Conservation (phyloP, 148 eudicot genomes). For the Bassia scoparia region DNA sequence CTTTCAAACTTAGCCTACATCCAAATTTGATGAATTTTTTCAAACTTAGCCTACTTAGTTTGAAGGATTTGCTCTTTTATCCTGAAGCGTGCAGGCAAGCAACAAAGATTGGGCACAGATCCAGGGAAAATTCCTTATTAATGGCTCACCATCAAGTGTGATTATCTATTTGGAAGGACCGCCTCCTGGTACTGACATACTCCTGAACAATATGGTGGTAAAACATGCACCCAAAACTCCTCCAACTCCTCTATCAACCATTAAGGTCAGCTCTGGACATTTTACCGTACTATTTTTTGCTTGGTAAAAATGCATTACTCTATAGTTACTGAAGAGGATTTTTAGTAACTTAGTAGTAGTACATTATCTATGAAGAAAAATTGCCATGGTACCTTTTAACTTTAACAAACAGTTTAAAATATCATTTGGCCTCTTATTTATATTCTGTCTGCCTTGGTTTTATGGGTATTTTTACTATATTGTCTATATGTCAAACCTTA, state of each 20-base stretch:
- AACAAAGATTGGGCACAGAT: slow-evolving; percentile 79
- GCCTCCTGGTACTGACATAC: slow-evolving; percentile 85
- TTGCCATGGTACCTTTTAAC: too few species aligned
- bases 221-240: slow-evolving; percentile 80
- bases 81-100: slow-evolving; percentile 67
- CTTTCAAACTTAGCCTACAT: not conserved
- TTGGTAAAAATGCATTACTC: too few species aligned
- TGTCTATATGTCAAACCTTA: too few species aligned
- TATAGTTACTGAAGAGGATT: too few species aligned
- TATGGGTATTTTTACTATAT: too few species aligned
- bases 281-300: not conserved
- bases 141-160: slow-evolving; percentile 61
- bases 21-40: not conserved
- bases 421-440: too few species aligned
- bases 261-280: slow-evolving; percentile 50
- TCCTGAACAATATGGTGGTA: slow-evolving; percentile 56
- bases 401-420: too few species aligned
- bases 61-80: not conserved
- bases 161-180: slow-evolving; percentile 89
- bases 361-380: too few species aligned
- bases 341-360: too few species aligned
- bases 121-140: slow-evolving; percentile 79
- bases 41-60: not conserved
- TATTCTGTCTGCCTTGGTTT: too few species aligned
- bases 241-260: slow-evolving; percentile 68